A percentile compares a stretch with the other conserved stretches of the same genome.
Evolutionary conservation across 176 grass and related monocot species (phyloP).

Genomic region (Musa itinerans): DNA sequence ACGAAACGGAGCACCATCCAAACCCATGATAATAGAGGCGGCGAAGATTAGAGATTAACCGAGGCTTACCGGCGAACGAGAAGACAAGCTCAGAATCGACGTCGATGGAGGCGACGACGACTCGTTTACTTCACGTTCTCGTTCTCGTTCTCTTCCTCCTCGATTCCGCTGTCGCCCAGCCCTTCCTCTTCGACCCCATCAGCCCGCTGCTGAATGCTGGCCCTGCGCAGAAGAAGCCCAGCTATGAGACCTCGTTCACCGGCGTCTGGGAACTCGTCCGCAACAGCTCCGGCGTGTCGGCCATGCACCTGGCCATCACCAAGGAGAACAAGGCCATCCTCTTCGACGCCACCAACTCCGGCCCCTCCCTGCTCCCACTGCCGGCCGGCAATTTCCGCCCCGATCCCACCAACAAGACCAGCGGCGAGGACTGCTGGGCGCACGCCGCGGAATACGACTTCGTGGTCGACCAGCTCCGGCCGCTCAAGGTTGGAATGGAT

Average conservation of each 20-base stretch:
- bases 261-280: slow-evolving; percentile 29
- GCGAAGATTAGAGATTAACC: not conserved
- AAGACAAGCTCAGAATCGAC: no score
- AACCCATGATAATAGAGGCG: not conserved
- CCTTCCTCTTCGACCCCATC: no score
- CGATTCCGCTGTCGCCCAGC: no score
- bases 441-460: slow-evolving; percentile 36
- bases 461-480: slow-evolving; percentile 16
- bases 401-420: not conserved
- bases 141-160: no score
- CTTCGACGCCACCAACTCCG: slow-evolving; percentile 22
- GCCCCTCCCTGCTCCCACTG: slow-evolving; percentile 16
- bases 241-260: not conserved
- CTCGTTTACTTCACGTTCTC: no score
- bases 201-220: no score
- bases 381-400: slow-evolving; percentile 19
- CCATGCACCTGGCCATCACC: slow-evolving; percentile 35
- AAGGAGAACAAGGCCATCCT: slow-evolving; percentile 34
- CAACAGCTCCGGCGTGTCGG: slow-evolving; percentile 28
- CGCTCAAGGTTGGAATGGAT: slow-evolving; percentile 21
- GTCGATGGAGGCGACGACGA: no score
- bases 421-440: slow-evolving; percentile 29
- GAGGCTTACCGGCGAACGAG: no score
- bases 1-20: no score
- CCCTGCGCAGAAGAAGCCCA: not conserved